phyloP scores from a whole-genome alignment of 2,329 filamentous ascomycete genomes.

The Penicillium sp. region DNA sequence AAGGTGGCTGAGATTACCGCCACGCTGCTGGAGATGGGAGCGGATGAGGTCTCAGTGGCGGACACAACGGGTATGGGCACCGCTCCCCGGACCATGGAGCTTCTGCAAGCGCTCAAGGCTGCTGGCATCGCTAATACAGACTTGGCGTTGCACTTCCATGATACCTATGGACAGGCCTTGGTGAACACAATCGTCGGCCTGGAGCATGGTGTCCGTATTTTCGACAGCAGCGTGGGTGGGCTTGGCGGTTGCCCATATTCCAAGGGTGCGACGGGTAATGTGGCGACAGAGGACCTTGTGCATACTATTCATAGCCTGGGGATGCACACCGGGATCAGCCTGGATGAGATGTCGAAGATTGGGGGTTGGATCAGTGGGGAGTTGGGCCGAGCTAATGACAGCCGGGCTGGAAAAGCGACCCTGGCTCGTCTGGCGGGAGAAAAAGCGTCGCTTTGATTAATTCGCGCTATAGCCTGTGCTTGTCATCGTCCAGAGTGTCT shows the following conservation, averaged over 20 bases:
- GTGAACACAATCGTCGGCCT: conserved; percentile 62
- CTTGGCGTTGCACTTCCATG: conserved; percentile 64
- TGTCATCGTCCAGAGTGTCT: not conserved
- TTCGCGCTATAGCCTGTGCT: not conserved
- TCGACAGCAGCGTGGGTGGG: conserved; percentile 63
- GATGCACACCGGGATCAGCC: conserved; percentile 57
- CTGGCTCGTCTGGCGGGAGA: conserved; percentile 38
- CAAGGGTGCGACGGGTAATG: conserved; percentile 64
- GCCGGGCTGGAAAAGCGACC: conserved; percentile 54
- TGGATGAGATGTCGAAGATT: conserved; percentile 55
- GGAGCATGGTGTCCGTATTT: conserved; percentile 62
- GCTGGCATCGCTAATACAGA: conserved; percentile 61
- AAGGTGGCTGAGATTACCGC: conserved; percentile 62
- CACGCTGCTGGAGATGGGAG: conserved; percentile 62
- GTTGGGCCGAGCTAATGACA: conserved; percentile 53
- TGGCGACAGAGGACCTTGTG: conserved; percentile 63
- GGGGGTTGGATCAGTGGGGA: conserved; percentile 57
- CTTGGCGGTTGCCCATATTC: conserved; percentile 65
- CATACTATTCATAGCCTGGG: conserved; percentile 61
- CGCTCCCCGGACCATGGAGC: conserved; percentile 57
- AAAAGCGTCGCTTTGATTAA: conserved; percentile 5
- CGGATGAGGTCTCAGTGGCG: conserved; percentile 63
- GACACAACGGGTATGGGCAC: conserved; percentile 69
- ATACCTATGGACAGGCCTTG: conserved; percentile 64
- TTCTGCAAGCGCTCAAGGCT: conserved; percentile 57